Conservation (phyloP, 2,329 filamentous ascomycete genomes). For the Alternaria infectoria region DNA sequence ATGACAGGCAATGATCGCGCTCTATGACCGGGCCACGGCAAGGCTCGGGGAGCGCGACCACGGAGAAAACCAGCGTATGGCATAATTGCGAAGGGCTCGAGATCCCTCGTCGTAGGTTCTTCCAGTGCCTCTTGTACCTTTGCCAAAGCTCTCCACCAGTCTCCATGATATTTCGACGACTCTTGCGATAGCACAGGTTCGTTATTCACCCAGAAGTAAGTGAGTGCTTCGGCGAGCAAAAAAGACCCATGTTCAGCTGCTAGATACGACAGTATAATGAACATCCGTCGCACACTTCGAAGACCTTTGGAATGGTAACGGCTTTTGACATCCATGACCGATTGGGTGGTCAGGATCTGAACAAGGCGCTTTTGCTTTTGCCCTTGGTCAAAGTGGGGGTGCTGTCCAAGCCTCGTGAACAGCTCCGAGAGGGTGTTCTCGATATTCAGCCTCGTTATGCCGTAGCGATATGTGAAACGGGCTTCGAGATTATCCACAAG, state of each 20-base stretch:
- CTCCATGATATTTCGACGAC: neutral
- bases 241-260: neutral
- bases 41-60: neutral
- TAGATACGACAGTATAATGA: neutral
- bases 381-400: too few species aligned
- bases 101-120: neutral
- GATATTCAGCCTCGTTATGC: neutral
- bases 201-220: neutral
- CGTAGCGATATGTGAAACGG: neutral
- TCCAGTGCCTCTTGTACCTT: neutral
- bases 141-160: neutral
- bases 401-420: neutral
- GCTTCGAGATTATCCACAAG: neutral
- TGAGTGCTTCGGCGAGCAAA: neutral
- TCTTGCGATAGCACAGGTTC: neutral
- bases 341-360: neutral
- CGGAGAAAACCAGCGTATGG: neutral
- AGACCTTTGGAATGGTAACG: too few species aligned
- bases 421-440: neutral
- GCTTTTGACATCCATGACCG: neutral
- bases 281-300: neutral
- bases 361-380: neutral
- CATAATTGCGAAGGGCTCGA: neutral
- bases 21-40: neutral
- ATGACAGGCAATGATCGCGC: neutral